Conservation (phyloP, 2,329 filamentous ascomycete species). For the Fusarium sp. region DNA sequence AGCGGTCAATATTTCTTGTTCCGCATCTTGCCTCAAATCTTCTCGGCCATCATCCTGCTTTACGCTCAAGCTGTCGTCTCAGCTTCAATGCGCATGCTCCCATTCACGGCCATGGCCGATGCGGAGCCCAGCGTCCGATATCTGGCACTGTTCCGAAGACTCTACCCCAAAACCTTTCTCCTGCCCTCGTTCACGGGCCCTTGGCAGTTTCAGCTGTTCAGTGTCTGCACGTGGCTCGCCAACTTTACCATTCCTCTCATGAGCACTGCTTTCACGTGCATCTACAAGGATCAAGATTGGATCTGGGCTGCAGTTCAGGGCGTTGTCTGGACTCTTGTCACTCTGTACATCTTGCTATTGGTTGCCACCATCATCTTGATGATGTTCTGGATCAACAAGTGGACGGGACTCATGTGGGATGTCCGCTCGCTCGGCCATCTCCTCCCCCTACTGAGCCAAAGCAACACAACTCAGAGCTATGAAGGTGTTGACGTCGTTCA, state of each 20-base stretch:
- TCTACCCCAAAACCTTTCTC: slow-evolving; percentile 78
- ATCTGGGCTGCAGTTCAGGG: slow-evolving; percentile 83
- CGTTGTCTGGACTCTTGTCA: slow-evolving; percentile 82
- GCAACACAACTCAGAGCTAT: slow-evolving; percentile 82
- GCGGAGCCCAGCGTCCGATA: slow-evolving; percentile 69
- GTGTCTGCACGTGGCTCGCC: slow-evolving; percentile 79
- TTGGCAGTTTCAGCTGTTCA: slow-evolving; percentile 73
- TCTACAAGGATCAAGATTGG: slow-evolving; percentile 72
- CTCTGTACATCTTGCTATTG: slow-evolving; percentile 76
- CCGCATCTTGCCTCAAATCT: slow-evolving; percentile 83
- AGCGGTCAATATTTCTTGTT: slow-evolving; percentile 86
- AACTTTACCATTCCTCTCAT: slow-evolving; percentile 86
- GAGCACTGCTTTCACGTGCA: slow-evolving; percentile 78
- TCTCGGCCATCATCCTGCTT: slow-evolving; percentile 78
- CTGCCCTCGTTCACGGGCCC: slow-evolving; percentile 72
- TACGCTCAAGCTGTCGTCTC: slow-evolving; percentile 82
- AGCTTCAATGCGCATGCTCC: slow-evolving; percentile 80
- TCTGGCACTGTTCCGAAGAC: slow-evolving; percentile 73
- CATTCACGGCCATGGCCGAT: slow-evolving; percentile 82
- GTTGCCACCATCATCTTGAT: slow-evolving; percentile 65
- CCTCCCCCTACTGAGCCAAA: slow-evolving; percentile 80
- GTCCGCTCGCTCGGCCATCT: slow-evolving; percentile 84
- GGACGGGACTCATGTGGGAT: slow-evolving; percentile 88
- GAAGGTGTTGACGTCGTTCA: slow-evolving; percentile 71
- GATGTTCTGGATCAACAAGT: slow-evolving; percentile 72